Base-by-base conservation (phyloP, 305 asterid species). In the Euphrasia arctica region DNA sequence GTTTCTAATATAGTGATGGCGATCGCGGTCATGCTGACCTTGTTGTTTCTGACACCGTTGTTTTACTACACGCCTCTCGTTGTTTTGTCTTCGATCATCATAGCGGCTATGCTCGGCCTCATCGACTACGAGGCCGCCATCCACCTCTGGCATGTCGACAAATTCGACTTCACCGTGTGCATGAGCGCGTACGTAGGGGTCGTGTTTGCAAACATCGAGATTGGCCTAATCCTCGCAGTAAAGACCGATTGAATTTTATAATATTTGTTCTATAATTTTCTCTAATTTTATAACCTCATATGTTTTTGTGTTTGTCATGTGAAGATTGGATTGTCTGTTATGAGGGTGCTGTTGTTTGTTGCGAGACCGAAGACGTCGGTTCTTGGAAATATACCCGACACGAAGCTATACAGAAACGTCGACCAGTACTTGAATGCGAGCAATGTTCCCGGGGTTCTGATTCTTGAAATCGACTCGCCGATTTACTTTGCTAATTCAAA, bases 101-200 rank as follows among this genome's bases (percentile, higher is more conserved):
- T 90, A 0, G 83, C 97, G 0, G 98, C 98, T 8, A 93, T 93
- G 98, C 97, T 93, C 62, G 95, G 98, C 60, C 96, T 93, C 62
- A 88, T 93, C 2, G 97, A 93, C 78, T 90, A 87, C 59, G 86
- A 90, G 63, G 94, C 95, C 0, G 95, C 98, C 1, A 84, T 90
- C 65, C 98, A 93, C 70, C 95, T 93, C 0, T 93, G 96, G 89
- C 80, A 76, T 3, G 77, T 93, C 2, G 98, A 93, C 73, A 93
- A 93, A 49, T 93, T 89, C 65, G 98, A 93, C 65, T 93, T 93
- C 75, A 25, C 81, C 4, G 95, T 93, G 1, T 93, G 97, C 79
- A 75, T 90, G 63, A 79, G 86, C 54, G 98, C 98, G 0, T 93
- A 83, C 22, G 29, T 83, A 5, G 98, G 98, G 3, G 98, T 90